Evolutionary conservation across 1,284 basidiomycete species (phyloP), one percentile per base, ranked within the genome.

Genomic region (Binderoboletus segoi): DNA sequence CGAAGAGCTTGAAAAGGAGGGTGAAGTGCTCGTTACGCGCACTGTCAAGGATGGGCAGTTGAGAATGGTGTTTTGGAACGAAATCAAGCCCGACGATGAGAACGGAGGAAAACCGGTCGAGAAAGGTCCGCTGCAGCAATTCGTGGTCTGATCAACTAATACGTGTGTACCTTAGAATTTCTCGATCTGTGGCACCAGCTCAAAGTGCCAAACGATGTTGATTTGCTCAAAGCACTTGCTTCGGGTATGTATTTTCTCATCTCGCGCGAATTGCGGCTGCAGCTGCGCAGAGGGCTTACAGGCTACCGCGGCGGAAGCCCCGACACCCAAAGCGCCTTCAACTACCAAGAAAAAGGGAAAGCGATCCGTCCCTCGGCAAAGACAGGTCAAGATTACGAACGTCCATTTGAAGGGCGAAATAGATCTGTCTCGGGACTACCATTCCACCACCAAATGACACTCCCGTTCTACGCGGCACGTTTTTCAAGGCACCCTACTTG

Each of bases 11-110:
- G 92, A 93, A 69, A 84, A 90, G 67, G 91, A 94, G 63, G 91
- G 94, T 1, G 87, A 95, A 58, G 91, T 96, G 1, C 79, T 94
- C 48, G 91, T 94, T 12, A 93, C 91, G 28, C 79, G 93, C 32
- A 93, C 93, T 0, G 77, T 84, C 52, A 93, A 91, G 63, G 93
- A 94, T 62, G 91, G 90, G 0, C 87, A 91, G 65, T 77, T 92
- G 70, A 84, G 89, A 59, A 91, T 92, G 83, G 94, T 95, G 0
- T 96, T 94, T 67, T 94, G 89, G 86, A 96, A 96, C 66, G 93
- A 94, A 69, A 82, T 95, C 45, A 90, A 90, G 63, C 83, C 86
- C 1, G 82, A 81, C 24, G 87, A 91, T 61, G 85, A 86, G 58
- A 80, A 73, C 53, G 91, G 85, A 8, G 88, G 85, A 4, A 80